Percentiles rank a stretch among this genome's conserved stretches.
Evolutionary conservation across 805 yeast species (phyloP).

Genomic region (Candida insectorum): DNA sequence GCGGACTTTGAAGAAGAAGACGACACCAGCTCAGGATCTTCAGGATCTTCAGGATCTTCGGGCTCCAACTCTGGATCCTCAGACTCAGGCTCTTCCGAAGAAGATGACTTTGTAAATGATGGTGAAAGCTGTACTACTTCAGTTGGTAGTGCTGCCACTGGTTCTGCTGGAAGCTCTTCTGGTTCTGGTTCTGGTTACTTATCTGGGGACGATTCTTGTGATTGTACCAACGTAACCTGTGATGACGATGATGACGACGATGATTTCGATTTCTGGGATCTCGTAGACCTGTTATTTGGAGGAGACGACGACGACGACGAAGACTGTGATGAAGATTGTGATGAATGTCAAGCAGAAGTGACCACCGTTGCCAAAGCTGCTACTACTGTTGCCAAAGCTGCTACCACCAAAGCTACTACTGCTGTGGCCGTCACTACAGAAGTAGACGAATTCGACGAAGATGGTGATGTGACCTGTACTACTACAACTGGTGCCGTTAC

Average conservation of each 20-base stretch:
- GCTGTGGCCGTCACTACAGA: conserved; percentile 4
- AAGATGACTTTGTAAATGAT: conserved; percentile 3
- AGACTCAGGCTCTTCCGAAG: conserved; percentile 5
- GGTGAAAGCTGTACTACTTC: conserved; percentile 3
- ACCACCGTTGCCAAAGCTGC: conserved; percentile 6
- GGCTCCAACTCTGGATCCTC: conserved; percentile 13
- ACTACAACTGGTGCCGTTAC: conserved; percentile 6
- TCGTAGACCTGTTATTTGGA: conserved; percentile 12
- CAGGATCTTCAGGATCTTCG: conserved; percentile 9
- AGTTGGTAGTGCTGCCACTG: conserved; percentile 1
- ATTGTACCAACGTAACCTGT: conserved; percentile 12
- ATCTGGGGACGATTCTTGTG: conserved; percentile 5
- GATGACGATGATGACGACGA: conserved; percentile 14
- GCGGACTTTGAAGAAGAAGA: conserved; percentile 14
- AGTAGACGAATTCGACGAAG: conserved; percentile 13
- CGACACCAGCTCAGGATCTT: conserved; percentile 7
- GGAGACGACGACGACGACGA: conserved; percentile 11
- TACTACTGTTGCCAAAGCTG: conserved; percentile 1
- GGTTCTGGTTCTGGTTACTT: background rate
- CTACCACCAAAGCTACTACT: conserved; percentile 1
- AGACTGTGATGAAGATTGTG: conserved; percentile 16
- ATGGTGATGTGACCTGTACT: conserved; percentile 10
- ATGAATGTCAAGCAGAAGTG: conserved; percentile 10
- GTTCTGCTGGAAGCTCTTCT: conserved; percentile 5
- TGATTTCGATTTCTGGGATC: conserved; percentile 13